Evolutionary conservation across 805 yeast species (phyloP).

Genomic region (Citeromyces nyonsensis): DNA sequence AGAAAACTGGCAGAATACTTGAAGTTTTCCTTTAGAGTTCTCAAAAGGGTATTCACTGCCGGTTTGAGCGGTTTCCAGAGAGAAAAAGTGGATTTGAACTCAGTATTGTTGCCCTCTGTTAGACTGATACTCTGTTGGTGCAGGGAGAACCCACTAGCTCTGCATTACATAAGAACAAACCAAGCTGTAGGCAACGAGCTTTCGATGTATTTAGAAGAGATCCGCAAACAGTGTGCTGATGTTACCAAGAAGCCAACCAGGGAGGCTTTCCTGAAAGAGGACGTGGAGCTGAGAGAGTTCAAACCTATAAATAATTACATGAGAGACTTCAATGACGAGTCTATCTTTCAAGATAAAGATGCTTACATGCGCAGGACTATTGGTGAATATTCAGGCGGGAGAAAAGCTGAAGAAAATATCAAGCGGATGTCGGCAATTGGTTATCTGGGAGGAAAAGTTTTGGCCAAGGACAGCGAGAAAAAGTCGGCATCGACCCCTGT

Average conservation of each 20-base stretch:
- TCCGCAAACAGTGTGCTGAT: background rate
- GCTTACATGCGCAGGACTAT: slow-evolving; percentile 13
- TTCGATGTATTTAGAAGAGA: background rate
- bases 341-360: slow-evolving; percentile 17
- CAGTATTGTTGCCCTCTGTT: slow-evolving; percentile 18
- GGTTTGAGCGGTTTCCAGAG: slow-evolving; percentile 4
- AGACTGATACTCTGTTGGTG: slow-evolving; percentile 46
- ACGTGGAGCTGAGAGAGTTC: slow-evolving; percentile 46
- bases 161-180: slow-evolving; percentile 9
- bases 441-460: slow-evolving; percentile 12
- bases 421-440: slow-evolving; percentile 19
- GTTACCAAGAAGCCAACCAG: slow-evolving; percentile 24
- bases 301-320: slow-evolving; percentile 35
- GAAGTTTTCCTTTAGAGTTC: slow-evolving; percentile 22
- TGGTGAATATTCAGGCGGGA: slow-evolving; percentile 12
- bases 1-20: slow-evolving; percentile 15
- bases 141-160: slow-evolving; percentile 27
- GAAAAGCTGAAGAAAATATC: slow-evolving; percentile 13
- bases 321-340: slow-evolving; percentile 44
- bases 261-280: slow-evolving; percentile 44
- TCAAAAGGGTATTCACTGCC: slow-evolving; percentile 16
- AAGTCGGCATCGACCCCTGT: slow-evolving; percentile 4
- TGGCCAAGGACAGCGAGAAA: slow-evolving; percentile 13
- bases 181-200: slow-evolving; percentile 1
- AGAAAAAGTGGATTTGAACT: slow-evolving; percentile 6